Percentiles rank a stretch among this genome's conserved stretches.
phyloP scores from a whole-genome alignment of 2,329 filamentous ascomycete species.

The Chaetomiaceae sp. region DNA sequence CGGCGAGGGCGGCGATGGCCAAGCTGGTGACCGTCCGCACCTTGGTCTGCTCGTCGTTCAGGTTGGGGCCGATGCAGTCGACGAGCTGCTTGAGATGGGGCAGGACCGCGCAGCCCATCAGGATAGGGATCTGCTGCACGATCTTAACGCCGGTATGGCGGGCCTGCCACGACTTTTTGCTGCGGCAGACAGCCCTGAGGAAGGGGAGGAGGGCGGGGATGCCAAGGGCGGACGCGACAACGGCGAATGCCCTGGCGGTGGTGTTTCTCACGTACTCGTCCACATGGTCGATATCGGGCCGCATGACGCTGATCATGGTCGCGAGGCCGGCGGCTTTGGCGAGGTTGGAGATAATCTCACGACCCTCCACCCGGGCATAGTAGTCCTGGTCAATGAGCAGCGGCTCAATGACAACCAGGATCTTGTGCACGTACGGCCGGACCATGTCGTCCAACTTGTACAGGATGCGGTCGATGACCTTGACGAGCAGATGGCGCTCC shows the following conservation, averaged over 20 bases:
- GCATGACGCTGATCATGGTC: constrained; percentile 99
- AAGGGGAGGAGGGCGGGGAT: constrained; percentile 95
- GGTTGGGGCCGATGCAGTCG: constrained; percentile 90
- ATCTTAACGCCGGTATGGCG: constrained; percentile 98
- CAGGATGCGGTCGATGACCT: constrained; percentile 96
- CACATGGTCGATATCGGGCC: constrained; percentile 96
- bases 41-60: constrained; percentile 97
- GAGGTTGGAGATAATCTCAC: constrained; percentile 97
- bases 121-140: constrained; percentile 95
- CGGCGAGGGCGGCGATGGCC: constrained; percentile 89
- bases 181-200: constrained; percentile 89
- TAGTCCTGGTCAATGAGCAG: constrained; percentile 99
- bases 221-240: constrained; percentile 91
- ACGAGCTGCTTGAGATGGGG: constrained; percentile 94
- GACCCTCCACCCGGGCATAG: constrained; percentile 95
- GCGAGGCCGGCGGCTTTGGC: constrained; percentile 94
- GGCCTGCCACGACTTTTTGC: constrained; percentile 99
- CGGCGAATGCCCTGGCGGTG: constrained; percentile 92
- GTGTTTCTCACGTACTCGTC: constrained; percentile 99
- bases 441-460: constrained; percentile 98
- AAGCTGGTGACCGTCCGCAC: constrained; percentile 93
- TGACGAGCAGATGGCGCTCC: constrained; percentile 95
- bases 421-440: constrained; percentile 95
- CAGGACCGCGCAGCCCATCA: constrained; percentile 96
- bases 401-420: constrained; percentile 97